A percentile compares a stretch with the other conserved stretches of the same genome.
phyloP scores from a whole-genome alignment of 768 basidiomycete genomes.

The Cytidiella melzeri region DNA sequence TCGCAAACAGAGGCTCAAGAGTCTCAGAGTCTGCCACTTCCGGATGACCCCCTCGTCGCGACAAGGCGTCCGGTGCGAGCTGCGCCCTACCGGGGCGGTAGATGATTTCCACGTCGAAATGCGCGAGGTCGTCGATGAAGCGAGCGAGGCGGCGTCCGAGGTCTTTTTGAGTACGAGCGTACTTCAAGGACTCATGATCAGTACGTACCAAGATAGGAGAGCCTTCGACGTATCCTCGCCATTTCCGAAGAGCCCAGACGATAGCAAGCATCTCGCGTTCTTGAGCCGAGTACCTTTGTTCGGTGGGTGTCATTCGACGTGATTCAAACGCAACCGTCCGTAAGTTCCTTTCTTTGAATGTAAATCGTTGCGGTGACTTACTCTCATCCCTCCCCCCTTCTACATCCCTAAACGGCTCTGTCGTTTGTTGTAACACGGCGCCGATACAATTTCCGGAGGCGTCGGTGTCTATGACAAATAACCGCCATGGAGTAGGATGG shows the following conservation, averaged over 20 bases:
- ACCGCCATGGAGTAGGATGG: constrained; percentile 15
- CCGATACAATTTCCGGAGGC: no score
- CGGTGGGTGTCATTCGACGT: constrained; percentile 20
- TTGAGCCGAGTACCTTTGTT: constrained; percentile 44
- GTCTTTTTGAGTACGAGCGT: constrained; percentile 25
- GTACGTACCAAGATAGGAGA: constrained; percentile 20
- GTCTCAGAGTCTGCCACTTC: constrained; percentile 16
- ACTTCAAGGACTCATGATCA: constrained; percentile 34
- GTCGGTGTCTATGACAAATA: constrained; percentile 17
- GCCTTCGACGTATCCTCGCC: constrained; percentile 21
- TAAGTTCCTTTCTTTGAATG: no score
- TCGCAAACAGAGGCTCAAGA: constrained; percentile 11
- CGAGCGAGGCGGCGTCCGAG: constrained; percentile 19
- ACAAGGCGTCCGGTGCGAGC: constrained; percentile 17
- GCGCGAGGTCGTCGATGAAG: constrained; percentile 18
- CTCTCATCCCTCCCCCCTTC: no score
- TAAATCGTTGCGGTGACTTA: no score
- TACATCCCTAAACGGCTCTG: no score
- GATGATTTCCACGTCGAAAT: constrained; percentile 6
- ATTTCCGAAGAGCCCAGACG: constrained; percentile 25
- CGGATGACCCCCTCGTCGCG: constrained; percentile 12
- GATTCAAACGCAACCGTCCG: no score
- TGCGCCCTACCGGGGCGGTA: constrained; percentile 14
- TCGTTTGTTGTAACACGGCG: no score
- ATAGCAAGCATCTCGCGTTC: constrained; percentile 47